Evolutionary conservation across 345 rosid species (phyloP).

Genomic region (Acer negundo): DNA sequence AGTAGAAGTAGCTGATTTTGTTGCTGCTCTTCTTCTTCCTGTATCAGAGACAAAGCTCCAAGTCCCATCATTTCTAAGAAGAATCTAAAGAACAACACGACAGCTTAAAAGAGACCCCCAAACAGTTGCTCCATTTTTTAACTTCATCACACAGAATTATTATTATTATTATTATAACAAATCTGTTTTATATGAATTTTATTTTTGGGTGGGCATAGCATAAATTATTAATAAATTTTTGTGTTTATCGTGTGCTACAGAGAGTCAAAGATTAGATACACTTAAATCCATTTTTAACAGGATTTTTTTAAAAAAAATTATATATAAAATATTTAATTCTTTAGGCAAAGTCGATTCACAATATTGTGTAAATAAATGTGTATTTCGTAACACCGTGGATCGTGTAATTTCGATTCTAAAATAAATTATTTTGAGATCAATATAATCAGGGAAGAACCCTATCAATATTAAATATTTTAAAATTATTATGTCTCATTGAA

Average conservation of each 20-base stretch:
- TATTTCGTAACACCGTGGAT: too few relatives aligned
- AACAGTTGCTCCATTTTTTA: conserved; percentile 19
- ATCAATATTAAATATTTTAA: too few relatives aligned
- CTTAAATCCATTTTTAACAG: too few relatives aligned
- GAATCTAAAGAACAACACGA: conserved; percentile 39
- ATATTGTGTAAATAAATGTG: too few relatives aligned
- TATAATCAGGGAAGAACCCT: too few relatives aligned
- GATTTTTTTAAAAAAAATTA: too few relatives aligned
- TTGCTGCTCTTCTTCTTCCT: not conserved
- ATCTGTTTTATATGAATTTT: not conserved
- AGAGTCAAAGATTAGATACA: conserved; percentile 35
- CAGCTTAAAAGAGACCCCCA: conserved; percentile 47
- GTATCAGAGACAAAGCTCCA: conserved; percentile 10
- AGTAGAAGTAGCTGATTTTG: not conserved
- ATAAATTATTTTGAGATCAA: too few relatives aligned
- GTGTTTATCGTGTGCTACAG: conserved; percentile 35
- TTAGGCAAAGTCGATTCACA: too few relatives aligned
- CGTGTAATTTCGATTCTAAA: too few relatives aligned
- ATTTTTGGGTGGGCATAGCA: conserved; percentile 6
- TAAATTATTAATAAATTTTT: conserved; percentile 1
- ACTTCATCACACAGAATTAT: not conserved
- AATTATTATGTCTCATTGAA: too few relatives aligned
- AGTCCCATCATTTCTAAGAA: conserved; percentile 35
- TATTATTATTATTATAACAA: not conserved
- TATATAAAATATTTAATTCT: too few relatives aligned